Evolutionary conservation across 495 filamentous ascomycete species (phyloP), one percentile per base, ranked within the genome.

Genomic region (Neurospora terricola): DNA sequence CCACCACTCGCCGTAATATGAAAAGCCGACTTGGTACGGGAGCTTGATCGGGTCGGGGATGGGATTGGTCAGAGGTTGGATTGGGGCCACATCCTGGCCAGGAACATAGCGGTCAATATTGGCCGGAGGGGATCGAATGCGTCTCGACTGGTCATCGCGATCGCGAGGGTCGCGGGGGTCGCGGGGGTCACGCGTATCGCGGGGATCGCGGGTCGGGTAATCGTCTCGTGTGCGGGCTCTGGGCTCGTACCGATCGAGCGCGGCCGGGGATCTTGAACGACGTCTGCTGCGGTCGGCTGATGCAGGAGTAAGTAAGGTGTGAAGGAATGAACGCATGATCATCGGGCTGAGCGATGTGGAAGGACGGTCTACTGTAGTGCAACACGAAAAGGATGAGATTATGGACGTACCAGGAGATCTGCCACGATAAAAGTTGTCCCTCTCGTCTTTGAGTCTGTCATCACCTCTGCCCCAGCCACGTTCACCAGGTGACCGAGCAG

Each of bases 1-100:
- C 94, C 94, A 98, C 96, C 96, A 99, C 81, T 98, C 96, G 8
- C 93, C 92, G 78, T 96, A 99, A 82, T 91, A 98, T 34, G 92
- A 97, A 83, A 98, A 98, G 0, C 96, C 95, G 69, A 97, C 96
- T 80, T 98, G 94, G 75, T 91, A 97, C 16, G 97, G 92, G 11
- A 98, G 86, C 69, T 88, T 91, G 71, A 94, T 84, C 8, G 96
- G 96, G 76, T 98, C 93, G 18, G 90, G 86, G 40, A 97, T 80
- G 4, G 91, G 93, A 76, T 97, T 97, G 4, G 83, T 83, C 9
- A 87, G 82, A n/a, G 91, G 81, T 11, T 84, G 82, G 16, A 91
- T 87, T 21, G 82, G 76, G 38, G 83, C 84, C 18, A 81, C 78
- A 70, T 91, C 91, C 77, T 96, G 92, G 9, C 95, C 93, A 3